These are phyloP conservation scores for Serendipita sp. DNA, from an alignment of 768 basidiomycete genomes.

Conservation along the genomic window DNA sequence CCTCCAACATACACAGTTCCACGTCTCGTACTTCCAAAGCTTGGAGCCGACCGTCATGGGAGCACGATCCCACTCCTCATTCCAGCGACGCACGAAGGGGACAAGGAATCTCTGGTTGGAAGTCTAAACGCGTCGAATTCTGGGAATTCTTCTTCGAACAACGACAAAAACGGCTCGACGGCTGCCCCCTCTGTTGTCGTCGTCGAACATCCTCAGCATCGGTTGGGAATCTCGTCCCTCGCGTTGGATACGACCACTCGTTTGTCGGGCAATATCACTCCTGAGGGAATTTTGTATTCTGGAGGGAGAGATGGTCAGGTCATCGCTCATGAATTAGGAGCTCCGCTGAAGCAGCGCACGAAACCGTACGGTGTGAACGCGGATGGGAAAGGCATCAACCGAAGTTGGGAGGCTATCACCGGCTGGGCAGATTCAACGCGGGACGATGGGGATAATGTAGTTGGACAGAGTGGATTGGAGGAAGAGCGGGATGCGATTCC, in stretches of 20 bases:
- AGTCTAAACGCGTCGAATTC: constrained; percentile 6
- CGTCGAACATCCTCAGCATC: constrained; percentile 51
- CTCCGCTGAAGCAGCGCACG: constrained; percentile 38
- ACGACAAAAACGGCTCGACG: background rate
- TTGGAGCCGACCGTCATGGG: constrained; percentile 47
- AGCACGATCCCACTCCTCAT: constrained; percentile 47
- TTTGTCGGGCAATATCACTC: constrained; percentile 43
- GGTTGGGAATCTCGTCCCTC: constrained; percentile 73
- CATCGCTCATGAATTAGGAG: constrained; percentile 71
- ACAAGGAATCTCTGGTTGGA: constrained; percentile 14
- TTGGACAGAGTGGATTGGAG: constrained; percentile 29
- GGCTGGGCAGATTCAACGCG: constrained; percentile 72
- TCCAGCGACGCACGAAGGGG: constrained; percentile 16
- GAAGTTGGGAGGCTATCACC: constrained; percentile 65
- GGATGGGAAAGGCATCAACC: constrained; percentile 19
- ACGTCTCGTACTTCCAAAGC: constrained; percentile 52
- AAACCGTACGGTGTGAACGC: constrained; percentile 18
- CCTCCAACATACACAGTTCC: constrained; percentile 46
- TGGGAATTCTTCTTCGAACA: background rate
- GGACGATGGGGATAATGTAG: constrained; percentile 38
- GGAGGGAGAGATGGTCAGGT: constrained; percentile 80
- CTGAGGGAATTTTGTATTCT: constrained; percentile 80
- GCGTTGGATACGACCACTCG: constrained; percentile 73
- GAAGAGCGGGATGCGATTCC: constrained; percentile 22
- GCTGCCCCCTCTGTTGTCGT: constrained; percentile 10